Evolutionary conservation across 805 yeast genomes (phyloP).

Genomic region (Saccharomyces eubayanus): DNA sequence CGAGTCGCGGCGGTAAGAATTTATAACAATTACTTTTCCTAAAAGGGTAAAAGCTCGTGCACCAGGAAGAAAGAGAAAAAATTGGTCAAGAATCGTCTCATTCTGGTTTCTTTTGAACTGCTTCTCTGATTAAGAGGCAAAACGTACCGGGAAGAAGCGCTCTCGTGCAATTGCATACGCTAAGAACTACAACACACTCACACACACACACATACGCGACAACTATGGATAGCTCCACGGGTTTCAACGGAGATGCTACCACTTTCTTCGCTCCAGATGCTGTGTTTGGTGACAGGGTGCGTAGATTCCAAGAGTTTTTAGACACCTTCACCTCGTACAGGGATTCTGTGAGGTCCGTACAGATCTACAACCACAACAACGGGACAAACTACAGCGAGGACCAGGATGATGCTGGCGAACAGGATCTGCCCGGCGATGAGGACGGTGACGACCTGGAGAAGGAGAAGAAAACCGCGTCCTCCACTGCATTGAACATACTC

Average conservation of each 20-base stretch:
- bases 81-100: neutral
- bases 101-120: neutral
- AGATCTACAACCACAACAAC: constrained; percentile 47
- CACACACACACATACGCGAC: too few relatives aligned
- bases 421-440: neutral
- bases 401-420: constrained; percentile 9
- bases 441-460: constrained; percentile 8
- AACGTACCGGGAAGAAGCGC: neutral
- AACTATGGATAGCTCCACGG: neutral
- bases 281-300: constrained; percentile 69
- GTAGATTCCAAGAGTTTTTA: constrained; percentile 82
- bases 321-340: constrained; percentile 60
- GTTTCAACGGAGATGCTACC: constrained; percentile 6
- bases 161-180: neutral
- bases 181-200: neutral
- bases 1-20: neutral
- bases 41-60: neutral
- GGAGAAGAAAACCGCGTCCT: constrained; percentile 6
- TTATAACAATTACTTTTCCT: neutral
- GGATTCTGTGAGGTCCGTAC: constrained; percentile 64
- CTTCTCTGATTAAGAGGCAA: neutral
- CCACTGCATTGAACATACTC: constrained; percentile 5
- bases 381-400: constrained; percentile 5
- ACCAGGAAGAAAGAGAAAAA: neutral
- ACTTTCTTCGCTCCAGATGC: constrained; percentile 33